Base-by-base conservation (phyloP, 768 basidiomycete genomes). In the Leccinum subtestaceum region DNA sequence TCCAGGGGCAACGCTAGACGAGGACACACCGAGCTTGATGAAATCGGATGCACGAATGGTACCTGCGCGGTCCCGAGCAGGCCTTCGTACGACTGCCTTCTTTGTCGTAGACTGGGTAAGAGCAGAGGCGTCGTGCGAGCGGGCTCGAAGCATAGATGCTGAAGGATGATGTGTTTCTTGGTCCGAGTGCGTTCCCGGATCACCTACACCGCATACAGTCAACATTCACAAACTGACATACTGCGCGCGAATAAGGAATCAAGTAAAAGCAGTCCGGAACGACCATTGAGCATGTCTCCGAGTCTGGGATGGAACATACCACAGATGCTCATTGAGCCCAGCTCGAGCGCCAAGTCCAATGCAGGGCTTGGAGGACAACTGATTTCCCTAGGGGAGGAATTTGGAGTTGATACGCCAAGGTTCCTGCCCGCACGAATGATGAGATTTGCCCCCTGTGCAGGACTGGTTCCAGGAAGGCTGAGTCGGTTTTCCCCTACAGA, bases 21-120 rank as follows among this genome's bases (percentile, higher is more conserved):
- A 57, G 50, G 56, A 31, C 36, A 49, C 38, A 10, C 53, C 56
- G 5, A 63, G 56, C 34, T 61, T 73, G 34, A 62, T 19, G 51
- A 74, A 77, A 61, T 80, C 80, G n/a, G 77, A 83, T 52, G 77
- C 81, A 53, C 76, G 81, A 66, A 78, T 84, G 54, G 79, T 84
- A 60, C 75, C 80, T 25, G 76, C 81, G 17, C 82, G 78, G n/a
- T 72, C 73, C n/a, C 76, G 70, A 52, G 69, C 45, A 15, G 38
- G 50, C 27, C 17, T 47, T 48, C 51, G 55, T 40, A 56, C 60
- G 0, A 32, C 27, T 23, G 55, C 17, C 11, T 56, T 72, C 63
- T 57, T 71, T 46, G 36, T 47, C 52, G 38, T 54, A 9, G 40
- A 54, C 23, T 58, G 38, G 13, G 48, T n/a, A 9, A 57, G 40